Evolutionary conservation across 192 early-diverging fungal species (phyloP).

Genomic region (Gaertneriomyces sp.): DNA sequence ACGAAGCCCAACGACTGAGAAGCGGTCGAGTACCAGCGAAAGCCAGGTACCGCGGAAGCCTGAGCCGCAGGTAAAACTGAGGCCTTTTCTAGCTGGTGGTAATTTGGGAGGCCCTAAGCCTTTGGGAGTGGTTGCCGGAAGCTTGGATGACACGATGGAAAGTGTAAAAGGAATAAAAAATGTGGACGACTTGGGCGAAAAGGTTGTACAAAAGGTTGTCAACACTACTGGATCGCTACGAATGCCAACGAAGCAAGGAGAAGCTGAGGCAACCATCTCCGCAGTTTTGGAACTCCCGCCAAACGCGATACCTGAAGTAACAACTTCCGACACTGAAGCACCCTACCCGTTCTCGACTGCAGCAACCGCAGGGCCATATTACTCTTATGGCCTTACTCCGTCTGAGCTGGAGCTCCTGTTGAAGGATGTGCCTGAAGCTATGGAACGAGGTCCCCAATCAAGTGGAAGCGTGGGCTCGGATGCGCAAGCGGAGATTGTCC

Average conservation of each 20-base stretch:
- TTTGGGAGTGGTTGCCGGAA: slow-evolving; percentile 9
- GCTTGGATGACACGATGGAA: slow-evolving; percentile 11
- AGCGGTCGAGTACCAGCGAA: slow-evolving; percentile 14
- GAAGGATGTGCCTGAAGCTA: slow-evolving; percentile 26
- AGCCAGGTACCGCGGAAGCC: slow-evolving; percentile 13
- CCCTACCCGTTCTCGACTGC: not conserved
- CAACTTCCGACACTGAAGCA: not conserved
- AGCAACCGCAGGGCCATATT: slow-evolving; percentile 32
- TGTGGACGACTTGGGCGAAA: not conserved
- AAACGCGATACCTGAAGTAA: not conserved
- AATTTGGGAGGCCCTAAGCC: slow-evolving; percentile 1
- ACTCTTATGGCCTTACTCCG: slow-evolving; percentile 38
- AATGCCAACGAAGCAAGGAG: slow-evolving; percentile 1
- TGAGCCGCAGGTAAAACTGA: slow-evolving; percentile 1
- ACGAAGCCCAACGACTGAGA: slow-evolving; percentile 28
- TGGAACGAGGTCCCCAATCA: slow-evolving; percentile 3
- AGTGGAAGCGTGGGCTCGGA: not conserved
- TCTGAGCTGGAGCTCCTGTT: slow-evolving; percentile 39
- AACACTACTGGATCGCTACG: slow-evolving; percentile 1
- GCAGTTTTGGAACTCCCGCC: slow-evolving; percentile 13
- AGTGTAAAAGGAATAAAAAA: not conserved
- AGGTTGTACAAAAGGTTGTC: not conserved
- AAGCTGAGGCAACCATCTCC: slow-evolving; percentile 1
- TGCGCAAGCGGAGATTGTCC: slow-evolving; percentile 47
- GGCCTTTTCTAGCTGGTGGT: slow-evolving; percentile 10